These are phyloP conservation scores for Fusarium compactum DNA, from an alignment of 2,329 filamentous ascomycete species.

Conservation along the genomic window DNA sequence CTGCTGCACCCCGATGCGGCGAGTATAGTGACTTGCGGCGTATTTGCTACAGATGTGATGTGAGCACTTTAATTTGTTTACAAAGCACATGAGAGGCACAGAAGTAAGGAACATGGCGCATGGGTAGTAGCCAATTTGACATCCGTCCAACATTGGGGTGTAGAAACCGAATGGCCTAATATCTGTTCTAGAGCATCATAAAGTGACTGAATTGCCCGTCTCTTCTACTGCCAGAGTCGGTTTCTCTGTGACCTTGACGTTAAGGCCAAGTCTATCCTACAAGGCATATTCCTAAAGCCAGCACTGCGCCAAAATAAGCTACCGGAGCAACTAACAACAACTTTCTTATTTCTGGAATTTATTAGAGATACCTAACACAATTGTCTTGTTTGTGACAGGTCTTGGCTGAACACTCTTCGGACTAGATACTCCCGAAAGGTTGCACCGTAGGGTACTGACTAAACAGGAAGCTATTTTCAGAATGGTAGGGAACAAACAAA, in stretches of 20 bases:
- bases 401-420: not conserved
- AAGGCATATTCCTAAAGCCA: not conserved
- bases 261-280: not conserved
- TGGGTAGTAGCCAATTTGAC: not conserved
- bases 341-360: not conserved
- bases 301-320: not conserved
- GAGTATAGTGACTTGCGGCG: constrained; percentile 13
- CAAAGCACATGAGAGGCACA: constrained; percentile 19
- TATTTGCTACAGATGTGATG: not conserved
- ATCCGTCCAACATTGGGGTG: not conserved
- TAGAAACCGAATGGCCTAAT: not conserved
- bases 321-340: not conserved
- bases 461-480: constrained; percentile 2
- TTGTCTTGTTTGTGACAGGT: not conserved
- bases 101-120: constrained; percentile 3
- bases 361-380: not conserved
- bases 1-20: constrained; percentile 4
- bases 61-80: constrained; percentile 18
- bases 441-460: not conserved
- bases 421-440: not conserved
- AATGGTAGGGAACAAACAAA: not conserved
- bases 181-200: not conserved
- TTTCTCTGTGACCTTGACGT: not conserved
- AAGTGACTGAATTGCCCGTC: not conserved
- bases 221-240: not conserved